These are phyloP conservation scores for Aspergillus quadricinctus DNA, from an alignment of 2,329 filamentous ascomycete genomes.

Conservation along the genomic window DNA sequence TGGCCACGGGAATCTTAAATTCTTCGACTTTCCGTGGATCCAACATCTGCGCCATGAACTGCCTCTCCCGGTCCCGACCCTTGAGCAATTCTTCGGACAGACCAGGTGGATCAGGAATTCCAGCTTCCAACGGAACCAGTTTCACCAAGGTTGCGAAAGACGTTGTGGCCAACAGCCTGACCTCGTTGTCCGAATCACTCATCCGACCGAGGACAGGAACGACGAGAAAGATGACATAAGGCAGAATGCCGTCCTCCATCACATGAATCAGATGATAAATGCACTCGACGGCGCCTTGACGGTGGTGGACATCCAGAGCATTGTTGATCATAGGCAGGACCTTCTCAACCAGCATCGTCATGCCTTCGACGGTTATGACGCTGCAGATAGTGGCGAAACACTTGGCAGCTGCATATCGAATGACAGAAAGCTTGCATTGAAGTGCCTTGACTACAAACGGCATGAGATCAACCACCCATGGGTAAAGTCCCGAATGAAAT, in stretches of 20 bases:
- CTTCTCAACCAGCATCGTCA: conserved; percentile 92
- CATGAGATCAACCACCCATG: conserved; percentile 77
- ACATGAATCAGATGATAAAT: conserved; percentile 97
- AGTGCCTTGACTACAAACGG: conserved; percentile 83
- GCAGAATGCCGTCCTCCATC: conserved; percentile 93
- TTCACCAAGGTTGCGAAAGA: conserved; percentile 97
- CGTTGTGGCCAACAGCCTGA: conserved; percentile 89
- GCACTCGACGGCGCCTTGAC: conserved; percentile 90
- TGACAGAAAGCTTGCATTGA: conserved; percentile 82
- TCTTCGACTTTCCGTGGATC: conserved; percentile 95
- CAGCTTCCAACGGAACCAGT: conserved; percentile 91
- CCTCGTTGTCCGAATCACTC: conserved; percentile 97
- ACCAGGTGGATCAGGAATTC: conserved; percentile 93
- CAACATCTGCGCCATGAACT: conserved; percentile 93
- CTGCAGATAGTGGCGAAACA: conserved; percentile 97
- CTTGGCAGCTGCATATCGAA: conserved; percentile 94
- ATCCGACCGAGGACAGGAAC: conserved; percentile 95
- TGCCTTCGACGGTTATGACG: conserved; percentile 88
- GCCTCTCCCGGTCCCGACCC: conserved; percentile 87
- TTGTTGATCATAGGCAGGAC: conserved; percentile 91
- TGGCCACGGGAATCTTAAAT: conserved; percentile 89
- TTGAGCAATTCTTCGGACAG: conserved; percentile 82
- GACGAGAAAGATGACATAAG: conserved; percentile 98
- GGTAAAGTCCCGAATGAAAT: conserved; percentile 67
- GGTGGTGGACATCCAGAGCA: conserved; percentile 77